phyloP scores from a whole-genome alignment of 2,329 filamentous ascomycete species.

The Fusarium oligoseptatum region DNA sequence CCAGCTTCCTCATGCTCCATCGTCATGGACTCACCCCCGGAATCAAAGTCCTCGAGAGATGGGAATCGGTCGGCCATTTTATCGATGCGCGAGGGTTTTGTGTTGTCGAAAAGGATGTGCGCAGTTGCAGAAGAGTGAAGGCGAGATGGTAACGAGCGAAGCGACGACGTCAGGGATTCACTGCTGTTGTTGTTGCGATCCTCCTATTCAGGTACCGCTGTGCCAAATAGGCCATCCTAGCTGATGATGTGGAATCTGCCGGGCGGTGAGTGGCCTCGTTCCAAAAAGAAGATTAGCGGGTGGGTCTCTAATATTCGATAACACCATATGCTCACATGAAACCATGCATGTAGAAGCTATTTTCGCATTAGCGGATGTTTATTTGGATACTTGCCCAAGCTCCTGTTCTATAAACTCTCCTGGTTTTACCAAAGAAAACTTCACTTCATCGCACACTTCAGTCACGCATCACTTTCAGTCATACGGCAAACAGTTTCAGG shows the following conservation, averaged over 20 bases:
- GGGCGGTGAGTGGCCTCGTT: constrained; percentile 48
- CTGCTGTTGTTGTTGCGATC: constrained; percentile 34
- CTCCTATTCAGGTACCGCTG: constrained; percentile 47
- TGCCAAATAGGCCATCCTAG: constrained; percentile 44
- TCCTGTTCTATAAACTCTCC: constrained; percentile 39
- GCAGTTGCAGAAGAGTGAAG: neutral
- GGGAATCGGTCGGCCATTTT: constrained; percentile 84
- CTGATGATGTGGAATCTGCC: constrained; percentile 53
- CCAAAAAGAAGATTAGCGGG: constrained; percentile 22
- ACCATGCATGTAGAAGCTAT: constrained; percentile 44
- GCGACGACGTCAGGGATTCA: constrained; percentile 34
- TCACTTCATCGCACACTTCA: constrained; percentile 33
- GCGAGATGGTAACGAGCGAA: constrained; percentile 6
- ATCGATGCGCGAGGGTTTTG: constrained; percentile 31
- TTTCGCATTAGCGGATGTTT: constrained; percentile 39
- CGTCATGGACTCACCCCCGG: constrained; percentile 64
- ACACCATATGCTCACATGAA: constrained; percentile 27
- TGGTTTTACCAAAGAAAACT: constrained; percentile 43
- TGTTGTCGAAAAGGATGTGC: neutral
- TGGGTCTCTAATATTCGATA: constrained; percentile 37
- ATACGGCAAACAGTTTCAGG: constrained; percentile 30
- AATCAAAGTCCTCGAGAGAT: constrained; percentile 83
- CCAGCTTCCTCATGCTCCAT: constrained; percentile 17
- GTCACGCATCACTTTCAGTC: constrained; percentile 33
- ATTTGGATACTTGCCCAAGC: constrained; percentile 41